Conservation (phyloP, 2,329 filamentous ascomycete species). For the Alternaria sp. region DNA sequence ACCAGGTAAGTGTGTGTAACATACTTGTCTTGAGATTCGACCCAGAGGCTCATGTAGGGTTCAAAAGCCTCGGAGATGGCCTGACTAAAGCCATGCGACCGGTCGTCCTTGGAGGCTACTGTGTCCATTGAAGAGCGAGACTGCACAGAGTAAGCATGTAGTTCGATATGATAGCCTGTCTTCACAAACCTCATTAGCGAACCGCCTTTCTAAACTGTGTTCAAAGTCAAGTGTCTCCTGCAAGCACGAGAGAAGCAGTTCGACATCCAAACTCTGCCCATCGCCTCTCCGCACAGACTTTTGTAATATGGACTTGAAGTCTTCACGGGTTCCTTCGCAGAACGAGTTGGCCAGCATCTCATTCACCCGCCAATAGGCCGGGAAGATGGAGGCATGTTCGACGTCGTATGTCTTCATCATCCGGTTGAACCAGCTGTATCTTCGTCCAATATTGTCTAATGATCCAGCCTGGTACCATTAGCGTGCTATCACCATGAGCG, state of each 20-base stretch:
- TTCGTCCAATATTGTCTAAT: constrained; percentile 92
- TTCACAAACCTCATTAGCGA: constrained; percentile 65
- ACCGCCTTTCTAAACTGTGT: constrained; percentile 85
- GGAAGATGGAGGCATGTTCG: constrained; percentile 89
- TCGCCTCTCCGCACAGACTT: constrained; percentile 82
- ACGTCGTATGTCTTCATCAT: constrained; percentile 96
- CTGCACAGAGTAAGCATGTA: constrained; percentile 46
- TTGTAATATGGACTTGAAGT: constrained; percentile 93
- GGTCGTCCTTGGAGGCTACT: constrained; percentile 79
- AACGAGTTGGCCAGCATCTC: constrained; percentile 91
- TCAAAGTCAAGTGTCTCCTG: constrained; percentile 98
- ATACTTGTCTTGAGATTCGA: constrained; percentile 88
- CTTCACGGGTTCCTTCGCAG: constrained; percentile 93
- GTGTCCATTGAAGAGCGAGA: constrained; percentile 89
- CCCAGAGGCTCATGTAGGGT: constrained; percentile 95
- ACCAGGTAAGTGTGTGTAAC: constrained; percentile 15
- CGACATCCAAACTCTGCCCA: constrained; percentile 85
- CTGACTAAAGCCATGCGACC: constrained; percentile 81
- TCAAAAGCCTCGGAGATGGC: constrained; percentile 97
- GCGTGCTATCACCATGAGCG: background rate
- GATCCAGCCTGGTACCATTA: constrained; percentile 71
- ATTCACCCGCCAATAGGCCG: constrained; percentile 85
- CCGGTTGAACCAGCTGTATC: constrained; percentile 96
- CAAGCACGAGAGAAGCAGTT: constrained; percentile 84
- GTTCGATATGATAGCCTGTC: background rate